Evolutionary conservation across 2,329 filamentous ascomycete genomes (phyloP), one percentile per base, ranked within the genome.

Genomic region (Claviceps monticola): DNA sequence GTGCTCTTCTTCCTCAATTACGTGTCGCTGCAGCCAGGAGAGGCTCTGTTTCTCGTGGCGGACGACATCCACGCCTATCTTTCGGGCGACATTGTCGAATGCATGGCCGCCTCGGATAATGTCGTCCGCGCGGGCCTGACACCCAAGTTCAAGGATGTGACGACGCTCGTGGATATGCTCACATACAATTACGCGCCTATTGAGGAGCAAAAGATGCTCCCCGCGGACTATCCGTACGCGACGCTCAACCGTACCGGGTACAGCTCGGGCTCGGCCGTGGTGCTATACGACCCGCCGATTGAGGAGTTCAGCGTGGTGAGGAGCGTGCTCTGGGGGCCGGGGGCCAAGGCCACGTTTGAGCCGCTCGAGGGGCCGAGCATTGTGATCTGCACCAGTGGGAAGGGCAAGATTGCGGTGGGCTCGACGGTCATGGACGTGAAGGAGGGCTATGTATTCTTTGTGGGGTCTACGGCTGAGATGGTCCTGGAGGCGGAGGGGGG

Each of bases 31-130:
- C 73, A 85, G 48, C 81, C 90, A 1, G 93, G 93, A 50, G 91
- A 98, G 70, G 93, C 91, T 8, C 86, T 98, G 74, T 98, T 97
- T 71, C 76, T 98, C 38, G 88, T 88, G 61, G 93, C 93, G 6
- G 91, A 98, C 63, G 93, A 97, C 63, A 97, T 97, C 61, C 93
- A 98, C 66, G 93, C 93, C 48, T 98, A 98, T 68, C 71, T 94
- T 44, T 88, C 84, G 2, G 88, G 88, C 54, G 91, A 98, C 63
- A 95, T 98, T 59, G 89, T 98, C 65, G 93, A 98, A 70, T 98
- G 93, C 74, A 98, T 98, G 93, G 93, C 93, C 0, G 85, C 88
- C 8, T 95, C 88, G n/a, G 93, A 98, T 76, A 98, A 98, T 59
- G 93, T 98, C 38, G 90, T 98, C 49, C 88, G 93, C 52, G 93